These are phyloP conservation scores for Lepidium sativum DNA, from an alignment of 345 rosid genomes.

Conservation along the genomic window DNA sequence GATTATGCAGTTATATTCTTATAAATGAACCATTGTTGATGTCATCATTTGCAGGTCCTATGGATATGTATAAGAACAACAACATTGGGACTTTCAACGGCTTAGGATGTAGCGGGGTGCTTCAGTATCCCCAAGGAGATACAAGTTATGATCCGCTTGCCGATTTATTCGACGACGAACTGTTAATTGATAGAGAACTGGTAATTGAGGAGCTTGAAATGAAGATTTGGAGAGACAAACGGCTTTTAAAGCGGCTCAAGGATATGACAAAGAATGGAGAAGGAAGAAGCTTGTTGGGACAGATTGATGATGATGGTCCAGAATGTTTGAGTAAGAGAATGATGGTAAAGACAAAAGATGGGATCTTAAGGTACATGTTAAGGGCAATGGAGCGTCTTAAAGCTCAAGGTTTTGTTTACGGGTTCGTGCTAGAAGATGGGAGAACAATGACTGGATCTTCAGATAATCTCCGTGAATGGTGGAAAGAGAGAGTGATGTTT, in stretches of 20 bases:
- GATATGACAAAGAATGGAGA: slow-evolving; percentile 47
- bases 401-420: slow-evolving; percentile 92
- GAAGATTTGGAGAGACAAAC: slow-evolving; percentile 72
- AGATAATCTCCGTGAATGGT: slow-evolving; percentile 91
- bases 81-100: not conserved
- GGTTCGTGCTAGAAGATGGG: slow-evolving; percentile 82
- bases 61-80: slow-evolving; percentile 17
- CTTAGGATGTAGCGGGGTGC: not conserved
- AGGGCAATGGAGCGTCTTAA: slow-evolving; percentile 80
- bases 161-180: slow-evolving; percentile 42
- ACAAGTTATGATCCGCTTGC: not conserved
- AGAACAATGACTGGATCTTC: slow-evolving; percentile 85
- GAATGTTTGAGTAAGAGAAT: slow-evolving; percentile 35
- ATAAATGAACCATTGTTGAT: not conserved
- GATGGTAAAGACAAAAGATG: slow-evolving; percentile 82
- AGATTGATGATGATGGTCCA: slow-evolving; percentile 27
- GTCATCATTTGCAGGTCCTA: not conserved
- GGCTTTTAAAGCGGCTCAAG: slow-evolving; percentile 60
- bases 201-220: slow-evolving; percentile 75
- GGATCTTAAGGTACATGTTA: slow-evolving; percentile 78
- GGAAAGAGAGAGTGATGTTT: slow-evolving; percentile 93
- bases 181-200: slow-evolving; percentile 53
- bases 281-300: slow-evolving; percentile 28
- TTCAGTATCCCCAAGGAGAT: slow-evolving; percentile 37
- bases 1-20: not conserved